Evolutionary conservation across 768 basidiomycete genomes (phyloP).

Genomic region (Serendipita vermifera): DNA sequence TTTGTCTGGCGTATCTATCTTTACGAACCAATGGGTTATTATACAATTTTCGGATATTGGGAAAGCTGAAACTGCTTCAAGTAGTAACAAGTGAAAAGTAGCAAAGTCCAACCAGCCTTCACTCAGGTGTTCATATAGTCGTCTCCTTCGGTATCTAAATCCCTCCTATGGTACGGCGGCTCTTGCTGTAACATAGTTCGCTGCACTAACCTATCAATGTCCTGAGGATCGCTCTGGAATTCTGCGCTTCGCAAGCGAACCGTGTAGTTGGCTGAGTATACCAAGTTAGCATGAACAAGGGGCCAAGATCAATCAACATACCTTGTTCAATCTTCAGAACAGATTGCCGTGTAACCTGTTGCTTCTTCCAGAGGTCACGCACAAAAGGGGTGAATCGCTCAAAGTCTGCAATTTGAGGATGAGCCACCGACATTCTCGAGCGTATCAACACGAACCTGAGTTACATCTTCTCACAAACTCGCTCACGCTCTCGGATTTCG

Average conservation of each 20-base stretch:
- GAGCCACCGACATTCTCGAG: background rate
- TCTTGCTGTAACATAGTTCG: background rate
- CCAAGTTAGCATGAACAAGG: background rate
- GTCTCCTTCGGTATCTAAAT: background rate
- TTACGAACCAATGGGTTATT: too few relatives aligned
- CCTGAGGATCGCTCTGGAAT: background rate
- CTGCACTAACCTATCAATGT: background rate
- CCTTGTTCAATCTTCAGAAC: constrained; percentile 91
- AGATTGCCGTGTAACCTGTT: constrained; percentile 72
- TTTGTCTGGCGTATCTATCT: too few relatives aligned
- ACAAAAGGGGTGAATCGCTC: constrained; percentile 61
- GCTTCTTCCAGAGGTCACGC: constrained; percentile 72
- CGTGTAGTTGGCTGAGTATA: constrained; percentile 3
- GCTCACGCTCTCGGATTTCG: constrained; percentile 50
- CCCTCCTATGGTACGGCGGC: background rate
- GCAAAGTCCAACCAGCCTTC: too few relatives aligned
- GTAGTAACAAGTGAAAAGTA: too few relatives aligned
- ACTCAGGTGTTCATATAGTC: too few relatives aligned
- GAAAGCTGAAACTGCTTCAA: background rate
- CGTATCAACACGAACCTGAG: constrained; percentile 35
- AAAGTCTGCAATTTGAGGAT: constrained; percentile 42
- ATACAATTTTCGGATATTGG: background rate
- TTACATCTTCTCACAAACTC: constrained; percentile 61
- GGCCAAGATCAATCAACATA: constrained; percentile 27
- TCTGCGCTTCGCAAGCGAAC: background rate